phyloP scores from a whole-genome alignment of 2,329 filamentous ascomycete genomes.

The Coniochaeta hoffmannii region DNA sequence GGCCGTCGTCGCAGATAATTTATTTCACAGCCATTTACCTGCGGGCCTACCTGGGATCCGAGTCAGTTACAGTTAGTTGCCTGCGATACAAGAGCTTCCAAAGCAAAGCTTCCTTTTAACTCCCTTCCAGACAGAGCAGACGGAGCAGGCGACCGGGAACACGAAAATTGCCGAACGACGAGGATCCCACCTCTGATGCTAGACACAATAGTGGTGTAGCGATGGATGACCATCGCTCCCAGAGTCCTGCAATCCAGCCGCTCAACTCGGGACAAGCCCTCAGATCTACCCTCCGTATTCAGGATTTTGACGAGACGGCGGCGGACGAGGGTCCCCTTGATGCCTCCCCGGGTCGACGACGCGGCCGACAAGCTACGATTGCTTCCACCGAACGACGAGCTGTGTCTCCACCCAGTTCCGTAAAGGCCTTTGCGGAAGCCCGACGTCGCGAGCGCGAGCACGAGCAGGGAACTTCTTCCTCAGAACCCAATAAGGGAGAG shows the following conservation, averaged over 20 bases:
- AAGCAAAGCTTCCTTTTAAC: too few relatives aligned
- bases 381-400: conserved; percentile 62
- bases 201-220: conserved; percentile 69
- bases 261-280: conserved; percentile 8
- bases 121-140: too few relatives aligned
- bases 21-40: too few relatives aligned
- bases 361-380: conserved; percentile 48
- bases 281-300: conserved; percentile 38
- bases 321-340: conserved; percentile 62
- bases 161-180: conserved; percentile 67
- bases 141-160: too few relatives aligned
- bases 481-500: conserved; percentile 33
- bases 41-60: too few relatives aligned
- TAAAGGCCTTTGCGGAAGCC: conserved; percentile 92
- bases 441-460: conserved; percentile 73
- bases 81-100: too few relatives aligned
- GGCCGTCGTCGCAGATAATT: too few relatives aligned
- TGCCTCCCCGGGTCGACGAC: conserved; percentile 32
- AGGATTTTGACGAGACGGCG: conserved; percentile 84
- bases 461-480: too few relatives aligned
- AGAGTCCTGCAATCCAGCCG: conserved; percentile 50
- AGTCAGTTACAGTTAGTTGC: too few relatives aligned
- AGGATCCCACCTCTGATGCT: conserved; percentile 50
- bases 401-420: conserved; percentile 86
- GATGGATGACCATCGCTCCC: conserved; percentile 80